These are phyloP conservation scores for Fusarium austroafricanum DNA, from an alignment of 2,329 filamentous ascomycete genomes.

Conservation along the genomic window DNA sequence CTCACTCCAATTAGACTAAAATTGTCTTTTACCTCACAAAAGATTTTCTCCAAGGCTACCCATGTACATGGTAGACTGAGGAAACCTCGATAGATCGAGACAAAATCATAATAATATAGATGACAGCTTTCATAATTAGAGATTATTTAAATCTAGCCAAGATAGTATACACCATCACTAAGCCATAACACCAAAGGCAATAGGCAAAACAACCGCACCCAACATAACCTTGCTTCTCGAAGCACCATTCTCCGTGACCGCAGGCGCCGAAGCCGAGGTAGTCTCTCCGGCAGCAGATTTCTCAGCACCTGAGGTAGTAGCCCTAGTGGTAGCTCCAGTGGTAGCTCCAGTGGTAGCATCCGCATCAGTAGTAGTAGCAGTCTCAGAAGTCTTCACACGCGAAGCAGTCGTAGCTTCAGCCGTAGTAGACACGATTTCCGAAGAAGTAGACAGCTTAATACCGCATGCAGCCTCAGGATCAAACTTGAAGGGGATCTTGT, in stretches of 20 bases:
- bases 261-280: neutral
- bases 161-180: neutral
- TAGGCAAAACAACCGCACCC: accelerated
- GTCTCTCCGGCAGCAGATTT: neutral
- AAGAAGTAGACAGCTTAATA: neutral
- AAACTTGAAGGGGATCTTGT: neutral
- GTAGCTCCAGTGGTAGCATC: no score
- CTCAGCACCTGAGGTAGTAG: neutral
- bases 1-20: no score
- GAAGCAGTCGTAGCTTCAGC: no score
- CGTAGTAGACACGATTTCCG: neutral
- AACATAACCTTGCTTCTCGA: neutral
- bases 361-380: neutral
- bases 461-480: slow-evolving; percentile 11
- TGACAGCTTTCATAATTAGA: no score
- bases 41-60: no score
- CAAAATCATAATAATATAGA: no score
- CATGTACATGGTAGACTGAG: no score
- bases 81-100: no score
- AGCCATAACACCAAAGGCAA: neutral
- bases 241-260: neutral
- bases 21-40: no score
- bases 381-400: neutral
- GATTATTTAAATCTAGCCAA: no score
- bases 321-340: no score